Conservation (phyloP, 2,329 filamentous ascomycete genomes). For the Paecilomyces dactylethromorphus region DNA sequence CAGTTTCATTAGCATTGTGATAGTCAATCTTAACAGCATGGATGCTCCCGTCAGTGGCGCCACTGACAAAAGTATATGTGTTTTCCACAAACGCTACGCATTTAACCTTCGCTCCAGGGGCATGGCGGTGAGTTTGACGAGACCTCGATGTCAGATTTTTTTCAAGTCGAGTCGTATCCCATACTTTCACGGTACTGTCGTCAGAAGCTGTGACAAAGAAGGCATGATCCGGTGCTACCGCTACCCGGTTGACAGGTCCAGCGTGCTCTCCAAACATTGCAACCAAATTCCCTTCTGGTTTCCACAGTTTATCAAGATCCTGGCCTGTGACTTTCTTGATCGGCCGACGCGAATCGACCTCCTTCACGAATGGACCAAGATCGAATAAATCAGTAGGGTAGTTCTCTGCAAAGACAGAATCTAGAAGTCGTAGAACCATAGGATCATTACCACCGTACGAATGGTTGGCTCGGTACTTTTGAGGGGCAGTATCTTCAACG, state of each 20-base stretch:
- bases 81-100: slow-evolving; percentile 87
- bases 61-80: slow-evolving; percentile 88
- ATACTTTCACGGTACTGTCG: slow-evolving; percentile 84
- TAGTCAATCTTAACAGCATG: slow-evolving; percentile 82
- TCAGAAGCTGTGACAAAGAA: slow-evolving; percentile 95
- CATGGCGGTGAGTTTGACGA: slow-evolving; percentile 75
- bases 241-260: slow-evolving; percentile 72
- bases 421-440: slow-evolving; percentile 58
- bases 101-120: slow-evolving; percentile 63
- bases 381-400: slow-evolving; percentile 56
- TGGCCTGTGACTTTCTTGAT: slow-evolving; percentile 51
- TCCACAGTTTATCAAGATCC: slow-evolving; percentile 61
- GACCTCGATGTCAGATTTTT: slow-evolving; percentile 85
- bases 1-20: slow-evolving; percentile 49
- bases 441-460: slow-evolving; percentile 76
- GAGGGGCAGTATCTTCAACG: slow-evolving; percentile 17
- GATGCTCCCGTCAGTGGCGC: slow-evolving; percentile 81
- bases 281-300: slow-evolving; percentile 74
- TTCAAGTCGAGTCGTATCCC: slow-evolving; percentile 86
- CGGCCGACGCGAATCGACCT: slow-evolving; percentile 49
- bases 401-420: slow-evolving; percentile 71
- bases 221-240: slow-evolving; percentile 78
- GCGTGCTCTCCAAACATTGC: slow-evolving; percentile 85
- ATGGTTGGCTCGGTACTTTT: slow-evolving; percentile 60
- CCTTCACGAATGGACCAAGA: slow-evolving; percentile 72